phyloP scores from a whole-genome alignment of 805 yeast species.

The Isabelozyma heimii region DNA sequence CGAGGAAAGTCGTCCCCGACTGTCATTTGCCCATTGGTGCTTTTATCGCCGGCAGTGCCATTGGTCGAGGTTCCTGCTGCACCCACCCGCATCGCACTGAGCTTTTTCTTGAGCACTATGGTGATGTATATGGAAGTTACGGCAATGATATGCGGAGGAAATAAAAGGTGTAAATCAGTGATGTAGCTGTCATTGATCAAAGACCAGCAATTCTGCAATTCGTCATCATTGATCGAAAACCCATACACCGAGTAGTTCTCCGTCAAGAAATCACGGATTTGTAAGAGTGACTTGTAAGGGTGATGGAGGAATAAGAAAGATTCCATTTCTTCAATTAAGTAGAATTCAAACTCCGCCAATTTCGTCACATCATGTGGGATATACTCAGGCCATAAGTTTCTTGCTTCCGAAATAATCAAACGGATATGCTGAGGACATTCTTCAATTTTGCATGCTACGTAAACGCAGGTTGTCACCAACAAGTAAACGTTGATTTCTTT shows the following conservation, averaged over 20 bases:
- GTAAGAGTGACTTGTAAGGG: conserved; percentile 65
- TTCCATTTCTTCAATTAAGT: conserved; percentile 83
- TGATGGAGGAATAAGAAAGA: conserved; percentile 71
- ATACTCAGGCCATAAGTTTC: conserved; percentile 92
- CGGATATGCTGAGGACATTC: conserved; percentile 94
- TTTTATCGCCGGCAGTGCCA: background rate
- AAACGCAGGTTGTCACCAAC: conserved; percentile 79
- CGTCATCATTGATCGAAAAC: conserved; percentile 52
- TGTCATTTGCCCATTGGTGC: conserved; percentile 8
- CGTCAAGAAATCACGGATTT: conserved; percentile 44
- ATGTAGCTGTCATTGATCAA: conserved; percentile 85
- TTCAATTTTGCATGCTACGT: conserved; percentile 89
- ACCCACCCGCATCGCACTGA: conserved; percentile 12
- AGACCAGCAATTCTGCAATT: conserved; percentile 85
- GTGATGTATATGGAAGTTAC: conserved; percentile 79
- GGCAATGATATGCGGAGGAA: conserved; percentile 89
- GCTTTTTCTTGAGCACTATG: conserved; percentile 50
- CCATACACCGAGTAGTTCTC: conserved; percentile 25
- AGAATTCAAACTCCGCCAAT: conserved; percentile 94
- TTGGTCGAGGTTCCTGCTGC: background rate
- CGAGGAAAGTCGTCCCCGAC: conserved; percentile 5
- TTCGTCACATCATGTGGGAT: conserved; percentile 89
- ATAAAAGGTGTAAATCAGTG: conserved; percentile 78
- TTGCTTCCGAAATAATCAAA: conserved; percentile 76
- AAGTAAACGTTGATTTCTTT: conserved; percentile 82